Conservation (phyloP, 768 basidiomycete genomes). For the Russula ochroleuca region DNA sequence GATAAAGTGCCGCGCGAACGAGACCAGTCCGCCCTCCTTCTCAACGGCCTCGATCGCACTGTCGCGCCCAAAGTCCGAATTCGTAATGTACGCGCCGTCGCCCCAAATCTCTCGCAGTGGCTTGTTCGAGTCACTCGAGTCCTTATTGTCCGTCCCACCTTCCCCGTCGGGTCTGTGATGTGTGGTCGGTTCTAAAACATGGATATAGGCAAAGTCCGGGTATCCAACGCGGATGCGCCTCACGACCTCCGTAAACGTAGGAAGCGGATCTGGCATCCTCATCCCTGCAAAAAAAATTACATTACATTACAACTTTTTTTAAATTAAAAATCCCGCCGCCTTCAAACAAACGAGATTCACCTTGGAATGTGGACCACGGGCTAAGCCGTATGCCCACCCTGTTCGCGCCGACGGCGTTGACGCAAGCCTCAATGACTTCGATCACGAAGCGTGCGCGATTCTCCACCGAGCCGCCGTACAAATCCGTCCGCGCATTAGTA, state of each 20-base stretch:
- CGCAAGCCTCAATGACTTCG: constrained; percentile 38
- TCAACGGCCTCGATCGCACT: constrained; percentile 23
- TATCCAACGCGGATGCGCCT: constrained; percentile 27
- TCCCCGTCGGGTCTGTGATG: neutral
- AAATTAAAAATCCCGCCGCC: too few relatives aligned
- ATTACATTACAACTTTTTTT: too few relatives aligned
- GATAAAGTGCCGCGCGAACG: constrained; percentile 18
- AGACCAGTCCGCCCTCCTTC: constrained; percentile 16
- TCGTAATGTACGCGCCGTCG: constrained; percentile 27
- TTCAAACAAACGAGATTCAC: neutral
- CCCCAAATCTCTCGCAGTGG: constrained; percentile 31
- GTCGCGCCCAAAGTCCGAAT: constrained; percentile 29
- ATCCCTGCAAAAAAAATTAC: neutral
- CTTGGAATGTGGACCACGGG: constrained; percentile 29
- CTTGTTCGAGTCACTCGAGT: constrained; percentile 28
- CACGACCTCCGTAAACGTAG: constrained; percentile 32
- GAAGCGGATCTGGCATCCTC: constrained; percentile 29
- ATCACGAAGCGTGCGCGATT: constrained; percentile 43
- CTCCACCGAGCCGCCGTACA: constrained; percentile 45
- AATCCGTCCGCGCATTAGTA: constrained; percentile 41
- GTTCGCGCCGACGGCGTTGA: constrained; percentile 37
- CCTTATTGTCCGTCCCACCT: neutral
- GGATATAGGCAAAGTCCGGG: constrained; percentile 29
- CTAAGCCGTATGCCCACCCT: constrained; percentile 37
- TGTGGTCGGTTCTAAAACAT: constrained; percentile 33